Base-by-base conservation (phyloP, 1,284 basidiomycete genomes). In the Cryptococcus hybrid region DNA sequence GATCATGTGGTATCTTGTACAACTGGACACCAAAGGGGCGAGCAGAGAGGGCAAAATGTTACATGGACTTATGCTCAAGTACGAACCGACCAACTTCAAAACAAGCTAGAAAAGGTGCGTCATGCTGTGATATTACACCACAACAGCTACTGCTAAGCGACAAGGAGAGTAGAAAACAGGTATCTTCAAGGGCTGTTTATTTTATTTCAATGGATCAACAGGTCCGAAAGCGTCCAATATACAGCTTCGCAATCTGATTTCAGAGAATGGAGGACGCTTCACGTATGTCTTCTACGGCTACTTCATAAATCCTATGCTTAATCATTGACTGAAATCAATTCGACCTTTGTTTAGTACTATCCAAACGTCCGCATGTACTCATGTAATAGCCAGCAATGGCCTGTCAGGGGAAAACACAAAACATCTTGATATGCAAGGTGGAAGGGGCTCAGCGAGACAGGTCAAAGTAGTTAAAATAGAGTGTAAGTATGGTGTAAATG, bases 181-280 rank as follows among this genome's bases (percentile, higher is more conserved):
- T 24, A 51, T 71, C 3, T 55, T 71, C 15, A 58, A 57, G 9
- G 77, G 75, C 7, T 74, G 74, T 52, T 60, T 73, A 4, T 70
- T 78, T 39, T 76, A 76, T 24, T 67, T 78, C 54, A 78, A 78
- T 58, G 77, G 77, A n/a, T 73, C 73, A 4, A 75, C 74, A 1
- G 76, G 76, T 2, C 69, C 73, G 1, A 64, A 62, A 42, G 62
- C 75, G 12, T 77, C 76, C 12, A 77, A 78, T 58, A 63, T 78
- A 13, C 76, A 78, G 58, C 52, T 77, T n/a, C 74, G 77, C 58
- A 69, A 74, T 57, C 55, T 78, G 30, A 77, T 78, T 50, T 72
- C 75, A 0, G 44, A 65, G 8, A 76, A 78, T 42, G 77, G 77
- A 0, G 77, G 76, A 5, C 63, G 71, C 12, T 67, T 74, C 59